phyloP scores from a whole-genome alignment of 2,329 filamentous ascomycete species.

The Penicillium carneum region DNA sequence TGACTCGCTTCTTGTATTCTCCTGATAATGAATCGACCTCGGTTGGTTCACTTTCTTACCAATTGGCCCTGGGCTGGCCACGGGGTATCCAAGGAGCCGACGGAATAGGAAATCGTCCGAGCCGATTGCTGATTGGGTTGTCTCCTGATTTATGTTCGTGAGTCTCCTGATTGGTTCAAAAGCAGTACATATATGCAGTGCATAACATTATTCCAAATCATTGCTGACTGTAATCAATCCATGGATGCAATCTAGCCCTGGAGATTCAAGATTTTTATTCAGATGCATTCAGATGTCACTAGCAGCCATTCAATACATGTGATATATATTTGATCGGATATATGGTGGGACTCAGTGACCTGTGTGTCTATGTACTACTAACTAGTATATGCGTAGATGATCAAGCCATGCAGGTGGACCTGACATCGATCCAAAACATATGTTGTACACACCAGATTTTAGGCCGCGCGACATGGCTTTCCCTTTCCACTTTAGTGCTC shows the following conservation, averaged over 20 bases:
- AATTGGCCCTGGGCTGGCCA: slow-evolving; percentile 29
- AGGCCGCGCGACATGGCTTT: too few species aligned
- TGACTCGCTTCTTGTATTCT: slow-evolving; percentile 22
- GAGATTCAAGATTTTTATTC: too few species aligned
- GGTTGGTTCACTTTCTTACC: slow-evolving; percentile 26
- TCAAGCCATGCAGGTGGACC: too few species aligned
- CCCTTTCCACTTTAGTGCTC: too few species aligned
- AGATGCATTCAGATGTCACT: too few species aligned
- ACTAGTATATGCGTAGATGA: too few species aligned
- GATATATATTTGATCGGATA: too few species aligned
- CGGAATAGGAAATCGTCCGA: slow-evolving; percentile 20
- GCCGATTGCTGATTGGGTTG: slow-evolving; percentile 8
- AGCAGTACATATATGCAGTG: not conserved
- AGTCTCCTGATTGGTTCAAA: slow-evolving; percentile 23
- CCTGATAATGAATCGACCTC: slow-evolving; percentile 20
- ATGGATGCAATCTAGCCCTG: not conserved
- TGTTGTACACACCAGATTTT: too few species aligned
- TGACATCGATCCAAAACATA: too few species aligned
- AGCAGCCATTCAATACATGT: too few species aligned
- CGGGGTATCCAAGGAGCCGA: slow-evolving; percentile 24
- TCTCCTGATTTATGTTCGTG: not conserved
- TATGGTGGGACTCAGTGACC: too few species aligned
- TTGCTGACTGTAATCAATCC: not conserved
- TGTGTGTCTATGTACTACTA: too few species aligned
- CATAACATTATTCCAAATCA: slow-evolving; percentile 4